These are phyloP conservation scores for Pythium insidiosum DNA, from an alignment of 352 stramenopile genomes.

Conservation along the genomic window DNA sequence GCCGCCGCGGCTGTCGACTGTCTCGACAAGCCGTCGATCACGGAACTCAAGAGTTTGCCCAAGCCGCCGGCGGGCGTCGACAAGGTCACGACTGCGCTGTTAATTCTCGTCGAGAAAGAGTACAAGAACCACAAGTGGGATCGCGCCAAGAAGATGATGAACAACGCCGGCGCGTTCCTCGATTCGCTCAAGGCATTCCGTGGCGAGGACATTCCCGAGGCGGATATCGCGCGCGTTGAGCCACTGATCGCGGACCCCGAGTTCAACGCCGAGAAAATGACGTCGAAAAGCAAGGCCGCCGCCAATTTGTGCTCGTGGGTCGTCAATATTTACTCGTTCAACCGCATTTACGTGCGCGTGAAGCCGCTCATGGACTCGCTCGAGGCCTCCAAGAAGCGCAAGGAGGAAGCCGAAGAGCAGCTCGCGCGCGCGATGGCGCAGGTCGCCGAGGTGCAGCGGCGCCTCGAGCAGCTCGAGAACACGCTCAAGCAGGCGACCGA, in stretches of 20 bases:
- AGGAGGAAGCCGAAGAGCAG: constrained; percentile 89
- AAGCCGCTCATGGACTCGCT: constrained; percentile 98
- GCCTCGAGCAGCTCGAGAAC: constrained; percentile 89
- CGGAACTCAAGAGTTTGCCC: constrained; percentile 94
- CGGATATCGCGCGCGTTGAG: constrained; percentile 89
- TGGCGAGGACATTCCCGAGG: constrained; percentile 93
- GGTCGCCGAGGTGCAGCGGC: constrained; percentile 91
- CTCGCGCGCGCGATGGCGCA: constrained; percentile 88
- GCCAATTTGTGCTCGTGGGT: constrained; percentile 98
- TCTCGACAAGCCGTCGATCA: constrained; percentile 95
- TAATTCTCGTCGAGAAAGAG: constrained; percentile 97
- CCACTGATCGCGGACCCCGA: constrained; percentile 90
- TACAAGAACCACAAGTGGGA: constrained; percentile 99
- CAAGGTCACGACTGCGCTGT: constrained; percentile 93
- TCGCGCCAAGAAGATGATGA: constrained; percentile 98
- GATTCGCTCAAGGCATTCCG: constrained; percentile 89
- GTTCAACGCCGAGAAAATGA: constrained; percentile 95
- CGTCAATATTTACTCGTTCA: constrained; percentile 97
- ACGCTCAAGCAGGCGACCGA: constrained; percentile 91
- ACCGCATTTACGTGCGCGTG: constrained; percentile 98
- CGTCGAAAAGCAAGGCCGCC: constrained; percentile 93
- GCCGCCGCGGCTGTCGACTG: constrained; percentile 93
- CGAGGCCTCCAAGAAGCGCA: constrained; percentile 91
- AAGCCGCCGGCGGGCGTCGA: constrained; percentile 94
- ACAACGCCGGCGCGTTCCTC: constrained; percentile 95